Conservation (phyloP, 2,329 filamentous ascomycete genomes). For the Dichotomopilus funicola region DNA sequence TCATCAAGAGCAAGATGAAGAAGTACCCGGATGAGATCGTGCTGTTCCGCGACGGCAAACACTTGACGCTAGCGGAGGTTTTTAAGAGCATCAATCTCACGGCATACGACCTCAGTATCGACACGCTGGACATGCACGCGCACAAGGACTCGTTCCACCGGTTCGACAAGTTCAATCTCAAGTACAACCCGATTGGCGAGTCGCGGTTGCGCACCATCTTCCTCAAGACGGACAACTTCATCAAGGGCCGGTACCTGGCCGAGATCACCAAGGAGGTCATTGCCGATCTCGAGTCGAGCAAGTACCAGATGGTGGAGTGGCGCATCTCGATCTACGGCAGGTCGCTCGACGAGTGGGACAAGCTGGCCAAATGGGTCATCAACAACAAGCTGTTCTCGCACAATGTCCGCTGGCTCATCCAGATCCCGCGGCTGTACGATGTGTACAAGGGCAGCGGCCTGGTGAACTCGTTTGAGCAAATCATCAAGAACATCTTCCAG, state of each 20-base stretch:
- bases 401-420: slow-evolving; percentile 95
- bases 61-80: slow-evolving; percentile 84
- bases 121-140: slow-evolving; percentile 98
- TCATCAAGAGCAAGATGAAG: slow-evolving; percentile 99
- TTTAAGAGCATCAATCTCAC: slow-evolving; percentile 97
- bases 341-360: slow-evolving; percentile 92
- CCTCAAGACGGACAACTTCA: slow-evolving; percentile 96
- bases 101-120: slow-evolving; percentile 95
- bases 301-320: slow-evolving; percentile 99
- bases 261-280: slow-evolving; percentile 99
- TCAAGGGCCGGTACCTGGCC: slow-evolving; percentile 88
- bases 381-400: slow-evolving; percentile 98
- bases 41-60: slow-evolving; percentile 83
- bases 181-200: slow-evolving; percentile 96
- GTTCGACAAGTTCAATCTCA: slow-evolving; percentile 99
- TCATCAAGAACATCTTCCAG: slow-evolving; percentile 85
- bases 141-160: slow-evolving; percentile 98
- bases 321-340: slow-evolving; percentile 95
- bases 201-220: slow-evolving; percentile 96
- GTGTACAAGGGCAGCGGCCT: slow-evolving; percentile 86
- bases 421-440: slow-evolving; percentile 89
- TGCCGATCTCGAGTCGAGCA: slow-evolving; percentile 92
- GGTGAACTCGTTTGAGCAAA: slow-evolving; percentile 84
- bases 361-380: slow-evolving; percentile 91
- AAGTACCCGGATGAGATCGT: slow-evolving; percentile 93